Conservation (phyloP, 305 asterid species). For the Fraxinus baroniana region DNA sequence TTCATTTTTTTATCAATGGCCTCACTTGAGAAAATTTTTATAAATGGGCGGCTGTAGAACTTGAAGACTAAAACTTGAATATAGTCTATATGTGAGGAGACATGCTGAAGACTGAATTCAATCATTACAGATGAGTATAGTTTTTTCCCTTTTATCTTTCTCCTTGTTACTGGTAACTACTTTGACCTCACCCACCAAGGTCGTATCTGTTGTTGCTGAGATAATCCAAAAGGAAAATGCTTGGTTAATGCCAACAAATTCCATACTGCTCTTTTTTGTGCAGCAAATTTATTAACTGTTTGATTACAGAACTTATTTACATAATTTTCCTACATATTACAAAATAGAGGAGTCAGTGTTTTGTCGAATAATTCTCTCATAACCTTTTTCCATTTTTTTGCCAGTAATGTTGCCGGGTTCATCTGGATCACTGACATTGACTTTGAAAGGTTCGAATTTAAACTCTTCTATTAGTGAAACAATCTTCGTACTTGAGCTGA, state of each 20-base stretch:
- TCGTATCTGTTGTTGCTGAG: not conserved
- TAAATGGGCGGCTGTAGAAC: not conserved
- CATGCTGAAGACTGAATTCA: not conserved
- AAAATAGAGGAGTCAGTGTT: not conserved
- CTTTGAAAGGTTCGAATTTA: constrained; percentile 58
- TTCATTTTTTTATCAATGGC: not conserved
- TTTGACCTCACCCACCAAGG: not conserved
- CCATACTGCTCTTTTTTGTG: not conserved
- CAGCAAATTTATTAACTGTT: not conserved
- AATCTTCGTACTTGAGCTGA: not conserved
- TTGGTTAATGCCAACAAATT: not conserved
- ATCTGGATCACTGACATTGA: constrained; percentile 83
- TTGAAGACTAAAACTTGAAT: not conserved
- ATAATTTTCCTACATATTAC: not conserved
- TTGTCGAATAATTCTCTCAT: constrained; percentile 4
- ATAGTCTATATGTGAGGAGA: not conserved
- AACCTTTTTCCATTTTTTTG: constrained; percentile 18
- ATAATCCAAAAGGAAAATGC: not conserved
- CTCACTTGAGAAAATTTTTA: not conserved
- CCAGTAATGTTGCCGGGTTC: constrained; percentile 93
- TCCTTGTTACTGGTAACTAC: not conserved
- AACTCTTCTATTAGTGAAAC: constrained; percentile 9
- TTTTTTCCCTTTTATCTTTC: not conserved
- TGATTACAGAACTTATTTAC: not conserved
- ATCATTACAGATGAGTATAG: not conserved